Evolutionary conservation across 768 basidiomycete genomes (phyloP).

Genomic region (Mycena polygramma): DNA sequence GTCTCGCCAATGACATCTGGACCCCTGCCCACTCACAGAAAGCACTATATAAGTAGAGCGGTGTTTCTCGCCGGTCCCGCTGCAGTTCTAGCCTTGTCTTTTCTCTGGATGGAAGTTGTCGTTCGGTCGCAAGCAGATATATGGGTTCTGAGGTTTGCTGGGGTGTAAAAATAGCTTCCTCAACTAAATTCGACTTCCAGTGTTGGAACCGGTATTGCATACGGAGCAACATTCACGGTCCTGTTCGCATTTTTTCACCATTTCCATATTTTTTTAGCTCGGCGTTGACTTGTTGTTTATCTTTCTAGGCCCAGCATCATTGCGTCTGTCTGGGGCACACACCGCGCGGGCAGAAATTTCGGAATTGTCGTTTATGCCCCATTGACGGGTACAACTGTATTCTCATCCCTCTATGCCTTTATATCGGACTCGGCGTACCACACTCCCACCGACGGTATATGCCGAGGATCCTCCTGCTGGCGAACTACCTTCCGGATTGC

Average conservation of each 20-base stretch:
- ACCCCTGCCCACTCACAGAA: slow-evolving; percentile 55
- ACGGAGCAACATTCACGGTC: slow-evolving; percentile 80
- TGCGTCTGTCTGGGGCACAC: slow-evolving; percentile 77
- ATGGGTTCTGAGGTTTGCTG: slow-evolving; percentile 78
- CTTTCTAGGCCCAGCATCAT: slow-evolving; percentile 75
- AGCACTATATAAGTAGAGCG: slow-evolving; percentile 72
- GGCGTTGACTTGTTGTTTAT: neutral
- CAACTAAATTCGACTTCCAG: slow-evolving; percentile 49
- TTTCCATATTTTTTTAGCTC: too few species aligned
- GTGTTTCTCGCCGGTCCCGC: slow-evolving; percentile 68
- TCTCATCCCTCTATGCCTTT: slow-evolving; percentile 86
- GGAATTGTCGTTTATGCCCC: slow-evolving; percentile 82
- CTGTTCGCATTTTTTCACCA: neutral
- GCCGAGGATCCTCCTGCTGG: slow-evolving; percentile 76
- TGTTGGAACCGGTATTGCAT: slow-evolving; percentile 74
- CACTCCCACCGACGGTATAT: slow-evolving; percentile 58
- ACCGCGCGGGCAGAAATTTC: slow-evolving; percentile 82
- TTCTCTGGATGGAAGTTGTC: slow-evolving; percentile 66
- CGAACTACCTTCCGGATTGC: slow-evolving; percentile 71
- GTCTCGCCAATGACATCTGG: slow-evolving; percentile 65
- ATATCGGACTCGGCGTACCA: slow-evolving; percentile 61
- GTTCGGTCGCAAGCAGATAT: slow-evolving; percentile 63
- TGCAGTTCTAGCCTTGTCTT: slow-evolving; percentile 62
- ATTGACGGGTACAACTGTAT: slow-evolving; percentile 79
- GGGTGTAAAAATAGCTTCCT: neutral